A percentile compares a stretch with the other conserved stretches of the same genome.
Conservation (phyloP, 2,329 filamentous ascomycete species). For the Exserohilum turcica region DNA sequence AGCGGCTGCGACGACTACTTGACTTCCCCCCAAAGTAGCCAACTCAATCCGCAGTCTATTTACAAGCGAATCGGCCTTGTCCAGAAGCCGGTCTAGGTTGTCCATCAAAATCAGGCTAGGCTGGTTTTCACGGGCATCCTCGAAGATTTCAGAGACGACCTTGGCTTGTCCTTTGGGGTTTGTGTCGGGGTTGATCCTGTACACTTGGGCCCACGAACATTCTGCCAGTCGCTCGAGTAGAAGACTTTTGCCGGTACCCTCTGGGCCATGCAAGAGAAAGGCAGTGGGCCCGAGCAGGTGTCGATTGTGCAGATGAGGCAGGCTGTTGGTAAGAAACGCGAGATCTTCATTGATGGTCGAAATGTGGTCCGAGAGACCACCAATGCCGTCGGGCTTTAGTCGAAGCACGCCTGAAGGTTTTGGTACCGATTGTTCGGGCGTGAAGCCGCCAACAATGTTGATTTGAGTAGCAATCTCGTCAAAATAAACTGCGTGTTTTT, state of each 20-base stretch:
- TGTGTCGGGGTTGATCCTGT: conserved; percentile 60
- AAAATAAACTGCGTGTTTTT: conserved; percentile 38
- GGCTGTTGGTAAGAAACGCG: conserved; percentile 31
- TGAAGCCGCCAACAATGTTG: conserved; percentile 19
- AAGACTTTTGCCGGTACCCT: conserved; percentile 82
- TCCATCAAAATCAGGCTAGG: conserved; percentile 83
- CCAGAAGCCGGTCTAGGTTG: conserved; percentile 68
- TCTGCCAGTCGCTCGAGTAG: conserved; percentile 69
- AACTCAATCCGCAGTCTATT: conserved; percentile 43
- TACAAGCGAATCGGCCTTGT: conserved; percentile 38
- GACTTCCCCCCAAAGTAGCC: conserved; percentile 59
- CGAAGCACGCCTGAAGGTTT: conserved; percentile 23
- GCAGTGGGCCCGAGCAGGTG: conserved; percentile 53
- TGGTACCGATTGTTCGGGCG: conserved; percentile 6
- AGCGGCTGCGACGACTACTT: conserved; percentile 75
- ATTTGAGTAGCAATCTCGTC: conserved; percentile 33
- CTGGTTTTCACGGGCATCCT: conserved; percentile 68
- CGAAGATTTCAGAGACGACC: conserved; percentile 70
- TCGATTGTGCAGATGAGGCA: conserved; percentile 22
- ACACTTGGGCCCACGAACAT: conserved; percentile 72
- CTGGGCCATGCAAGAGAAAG: conserved; percentile 78
- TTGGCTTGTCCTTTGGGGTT: conserved; percentile 54
- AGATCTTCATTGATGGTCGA: conserved; percentile 70
- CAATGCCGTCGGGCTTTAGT: conserved; percentile 59
- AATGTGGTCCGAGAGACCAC: conserved; percentile 70